Percentiles rank a stretch among this genome's conserved stretches.
These are phyloP conservation scores for Eucommia ulmoides DNA, from an alignment of 257 asterid genomes.

Conservation along the genomic window DNA sequence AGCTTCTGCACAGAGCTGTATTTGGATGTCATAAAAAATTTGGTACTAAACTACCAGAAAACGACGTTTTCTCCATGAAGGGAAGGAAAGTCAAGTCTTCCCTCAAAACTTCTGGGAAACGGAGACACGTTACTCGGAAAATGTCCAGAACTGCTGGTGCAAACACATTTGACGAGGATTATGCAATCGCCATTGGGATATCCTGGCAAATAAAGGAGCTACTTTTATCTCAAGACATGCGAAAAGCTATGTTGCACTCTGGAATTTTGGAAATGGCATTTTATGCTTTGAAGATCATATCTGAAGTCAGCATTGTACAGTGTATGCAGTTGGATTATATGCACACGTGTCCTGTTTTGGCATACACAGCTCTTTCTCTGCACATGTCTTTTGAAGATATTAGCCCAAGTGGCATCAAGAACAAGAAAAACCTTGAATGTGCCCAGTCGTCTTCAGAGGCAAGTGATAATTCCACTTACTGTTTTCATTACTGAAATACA, in stretches of 20 bases:
- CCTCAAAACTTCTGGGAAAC: background rate
- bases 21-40: conserved; percentile 32
- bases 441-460: conserved; percentile 35
- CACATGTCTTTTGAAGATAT: background rate
- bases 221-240: conserved; percentile 33
- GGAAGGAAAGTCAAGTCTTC: background rate
- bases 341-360: conserved; percentile 39
- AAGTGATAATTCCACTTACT: conserved; percentile 23
- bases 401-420: conserved; percentile 13
- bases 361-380: conserved; percentile 41
- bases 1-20: conserved; percentile 56
- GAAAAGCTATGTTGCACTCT: conserved; percentile 41
- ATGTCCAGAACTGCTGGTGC: background rate
- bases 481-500: conserved; percentile 3
- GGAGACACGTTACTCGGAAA: background rate
- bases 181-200: conserved; percentile 59
- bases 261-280: conserved; percentile 33
- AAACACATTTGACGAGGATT: conserved; percentile 38
- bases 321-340: conserved; percentile 38
- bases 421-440: conserved; percentile 4
- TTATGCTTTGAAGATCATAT: conserved; percentile 50
- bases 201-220: conserved; percentile 93
- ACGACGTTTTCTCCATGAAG: background rate
- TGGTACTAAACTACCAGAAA: conserved; percentile 21
- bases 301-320: conserved; percentile 71